Evolutionary conservation across 345 rosid species (phyloP), one percentile per base, ranked within the genome.

Genomic region (Iberis pinnata): DNA sequence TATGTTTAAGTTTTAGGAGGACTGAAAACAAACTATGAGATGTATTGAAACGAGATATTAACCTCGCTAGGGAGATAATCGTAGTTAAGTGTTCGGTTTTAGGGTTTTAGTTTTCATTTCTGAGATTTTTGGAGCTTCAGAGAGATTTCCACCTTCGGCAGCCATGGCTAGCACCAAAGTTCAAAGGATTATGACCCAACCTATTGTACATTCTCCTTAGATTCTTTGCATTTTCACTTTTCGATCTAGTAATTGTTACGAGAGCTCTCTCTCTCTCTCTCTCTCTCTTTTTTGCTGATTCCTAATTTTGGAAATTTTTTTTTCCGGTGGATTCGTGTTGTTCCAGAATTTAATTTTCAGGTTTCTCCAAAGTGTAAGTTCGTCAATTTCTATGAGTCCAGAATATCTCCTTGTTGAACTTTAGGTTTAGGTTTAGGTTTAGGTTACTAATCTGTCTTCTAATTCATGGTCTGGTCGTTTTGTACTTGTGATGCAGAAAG

Each of bases 151-250:
- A 22, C 16, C 13, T n/a, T 47, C 26, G 9, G 39, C 57, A 65
- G 60, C 81, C 67, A 78, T 82, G 95, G 89, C 95, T 69, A 85
- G 89, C 70, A 82, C 95, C 26, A 85, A 85, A 70, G 95, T 85
- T 16, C 95, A 82, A 64, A 63, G 89, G 72, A 82, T 86, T 40
- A 78, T 86, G 90, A 86, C 88, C 35, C 90, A 86, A 46, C 95
- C 95, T 49, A 83, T 86, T 25, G 95, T 80, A 67, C 8, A 56
- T 56, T 56, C n/a, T 15, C 14, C 1, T 10, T 12, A 4, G n/a
- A 4, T 9, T 32, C 37, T 29, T 12, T 22, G 10, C 2, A 12
- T 50, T 36, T 24, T 35, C 18, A 24, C 43, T 65, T 2, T 60
- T 18, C 6, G 2, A 53, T 45, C 12, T 20, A 9, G 10, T 51